Base-by-base conservation (phyloP, 2,329 filamentous ascomycete species). In the Fulvia fulva region DNA sequence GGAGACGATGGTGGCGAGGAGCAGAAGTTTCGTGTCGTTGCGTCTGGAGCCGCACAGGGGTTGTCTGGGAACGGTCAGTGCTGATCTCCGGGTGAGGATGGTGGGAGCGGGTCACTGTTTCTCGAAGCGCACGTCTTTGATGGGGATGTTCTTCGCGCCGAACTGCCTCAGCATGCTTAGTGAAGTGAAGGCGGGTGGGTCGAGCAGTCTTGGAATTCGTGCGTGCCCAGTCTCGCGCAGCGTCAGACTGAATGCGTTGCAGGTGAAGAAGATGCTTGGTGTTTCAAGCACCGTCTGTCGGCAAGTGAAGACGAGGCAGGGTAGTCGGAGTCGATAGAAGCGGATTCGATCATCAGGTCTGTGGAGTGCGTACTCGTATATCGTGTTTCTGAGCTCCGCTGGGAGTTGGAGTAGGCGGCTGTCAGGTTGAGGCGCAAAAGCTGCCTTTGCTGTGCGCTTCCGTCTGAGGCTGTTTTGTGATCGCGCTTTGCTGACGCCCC, bases 331-430 rank as follows among this genome's bases (percentile, higher is more conserved):
- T 3, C 5, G 12, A 26, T 50, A 12, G 6, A 50, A 14, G 1
- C 9, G 2, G 9, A 50, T 14, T 11, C 47, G 47, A 5, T 50
- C 23, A 12, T 50, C 47, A n/a, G 23, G n/a, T 16, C 12, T 14
- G 21, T 14, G n/a, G 12, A 50, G 9, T 14, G 25, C 57, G 14
- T 52, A 53, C 4, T 58, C 44, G 52, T 57, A 64, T 19, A 64
- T 57, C 45, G 58, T 54, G 30, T 62, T 62, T 3, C 62, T 57
- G 23, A 64, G 51, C 14, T 62, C 62, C 11, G 57, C 52, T 5
- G 62, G 62, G 7, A 64, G 59, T n/a, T 30, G 52, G 21, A 61
- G 51, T 19, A 63, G 50, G 7, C 11, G 28, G 16, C 52, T 55
- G 11, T 28, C 43, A 22, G 21, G 41, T 12, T 50, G 47, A 5